Evolutionary conservation across 352 stramenopile genomes (phyloP).

Genomic region (Pythium myriotylum): DNA sequence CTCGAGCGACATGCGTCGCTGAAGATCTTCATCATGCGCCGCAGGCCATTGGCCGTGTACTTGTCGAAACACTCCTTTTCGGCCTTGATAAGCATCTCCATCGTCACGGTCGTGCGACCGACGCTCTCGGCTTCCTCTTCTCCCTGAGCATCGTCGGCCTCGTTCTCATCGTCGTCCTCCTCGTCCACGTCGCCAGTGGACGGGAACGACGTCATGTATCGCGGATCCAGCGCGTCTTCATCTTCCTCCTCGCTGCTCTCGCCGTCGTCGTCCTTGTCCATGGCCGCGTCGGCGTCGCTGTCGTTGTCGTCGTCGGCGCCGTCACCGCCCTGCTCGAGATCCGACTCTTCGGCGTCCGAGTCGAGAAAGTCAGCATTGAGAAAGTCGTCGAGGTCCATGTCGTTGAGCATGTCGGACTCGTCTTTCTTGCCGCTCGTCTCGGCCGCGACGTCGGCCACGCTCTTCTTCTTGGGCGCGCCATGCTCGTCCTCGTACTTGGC

Average conservation of each 20-base stretch:
- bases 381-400: slow-evolving; percentile 90
- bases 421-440: slow-evolving; percentile 44
- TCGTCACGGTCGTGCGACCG: slow-evolving; percentile 73
- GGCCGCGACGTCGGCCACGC: slow-evolving; percentile 17
- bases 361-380: slow-evolving; percentile 83
- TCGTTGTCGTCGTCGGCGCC: slow-evolving; percentile 23
- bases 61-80: slow-evolving; percentile 91
- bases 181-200: slow-evolving; percentile 34
- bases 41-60: slow-evolving; percentile 86
- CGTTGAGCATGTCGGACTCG: slow-evolving; percentile 81
- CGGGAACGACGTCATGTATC: slow-evolving; percentile 63
- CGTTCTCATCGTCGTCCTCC: slow-evolving; percentile 28
- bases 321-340: slow-evolving; percentile 27
- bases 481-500: slow-evolving; percentile 66
- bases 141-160: slow-evolving; percentile 18
- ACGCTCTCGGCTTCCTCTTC: slow-evolving; percentile 28
- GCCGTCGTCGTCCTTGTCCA: slow-evolving; percentile 46
- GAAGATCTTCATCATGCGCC: slow-evolving; percentile 93
- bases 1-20: slow-evolving; percentile 93
- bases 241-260: slow-evolving; percentile 86
- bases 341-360: slow-evolving; percentile 48
- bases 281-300: slow-evolving; percentile 37
- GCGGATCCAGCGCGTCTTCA: slow-evolving; percentile 75
- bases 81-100: slow-evolving; percentile 70
- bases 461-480: slow-evolving; percentile 36